Base-by-base conservation (phyloP, 805 yeast species). In the Saccharomyces eubayanus region DNA sequence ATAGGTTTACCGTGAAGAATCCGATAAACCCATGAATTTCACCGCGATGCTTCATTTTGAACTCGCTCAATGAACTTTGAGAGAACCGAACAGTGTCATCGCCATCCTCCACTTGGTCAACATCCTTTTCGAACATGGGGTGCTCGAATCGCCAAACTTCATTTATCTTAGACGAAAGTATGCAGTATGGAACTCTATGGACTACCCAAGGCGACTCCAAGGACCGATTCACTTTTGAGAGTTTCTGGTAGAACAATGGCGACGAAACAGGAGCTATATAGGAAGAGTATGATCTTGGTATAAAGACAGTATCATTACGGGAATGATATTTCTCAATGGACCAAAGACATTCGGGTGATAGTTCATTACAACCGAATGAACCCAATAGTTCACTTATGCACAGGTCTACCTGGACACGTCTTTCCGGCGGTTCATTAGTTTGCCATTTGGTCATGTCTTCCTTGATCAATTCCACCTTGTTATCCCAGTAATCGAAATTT, bases 321-420 rank as follows among this genome's bases (percentile, higher is more conserved):
- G 70, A 51, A 67, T 78, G 59, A 68, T 80, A 59, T 49, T 62
- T 57, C 51, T 78, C 77, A 16, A 75, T 62, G 0, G 76, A 70
- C 47, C 72, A 73, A 2, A 89, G 67, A 54, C 94, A 84, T 66
- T 91, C 98, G 0, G 98, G 97, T 8, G 88, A 78, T 16, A 89
- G 74, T 65, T 91, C 97, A 68, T 91, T 92, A 67, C 95, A 92
- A 3, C 96, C 97, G 71, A 92, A 87, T 14, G 96, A 87, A 5
- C 97, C 97, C 28, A 91, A 68, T 6, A 92, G 72, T 66, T 91
- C 97, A 47, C 95, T 85, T 1, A 92, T 76, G 8, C 90, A 77
- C 46, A 91, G 62, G 62, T 87, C 78, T 53, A 77, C 75, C 16
- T 72, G 71, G 11, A 64, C 56, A 6, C 58, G 59, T n/a, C 45